Evolutionary conservation across 176 grass and related monocot genomes (phyloP).

Genomic region (Oryza coarctata): DNA sequence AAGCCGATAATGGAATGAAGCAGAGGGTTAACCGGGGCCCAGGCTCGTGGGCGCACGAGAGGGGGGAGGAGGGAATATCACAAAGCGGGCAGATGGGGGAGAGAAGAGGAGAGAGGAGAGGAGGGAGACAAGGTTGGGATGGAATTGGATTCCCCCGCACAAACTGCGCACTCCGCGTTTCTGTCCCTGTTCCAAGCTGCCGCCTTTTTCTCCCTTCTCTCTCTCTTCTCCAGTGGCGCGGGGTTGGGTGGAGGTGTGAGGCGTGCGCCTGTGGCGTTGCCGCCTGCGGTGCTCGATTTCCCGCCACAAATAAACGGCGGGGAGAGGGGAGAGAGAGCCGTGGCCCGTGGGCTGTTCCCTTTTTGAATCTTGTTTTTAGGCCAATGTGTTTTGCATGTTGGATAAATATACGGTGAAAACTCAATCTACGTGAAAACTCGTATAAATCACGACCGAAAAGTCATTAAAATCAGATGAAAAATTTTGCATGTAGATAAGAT

Average conservation of each 20-base stretch:
- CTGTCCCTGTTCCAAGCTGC: background rate
- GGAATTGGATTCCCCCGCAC: conserved; percentile 46
- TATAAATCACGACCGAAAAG: too few relatives aligned
- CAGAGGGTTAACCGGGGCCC: background rate
- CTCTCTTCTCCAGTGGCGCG: background rate
- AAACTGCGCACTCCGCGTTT: conserved; percentile 18
- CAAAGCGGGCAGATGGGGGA: background rate
- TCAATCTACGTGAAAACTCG: too few relatives aligned
- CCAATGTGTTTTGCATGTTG: too few relatives aligned
- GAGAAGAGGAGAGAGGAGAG: background rate
- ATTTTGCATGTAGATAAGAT: too few relatives aligned
- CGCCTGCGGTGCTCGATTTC: conserved; percentile 1
- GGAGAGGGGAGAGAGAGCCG: background rate
- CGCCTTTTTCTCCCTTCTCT: too few relatives aligned
- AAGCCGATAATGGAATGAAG: background rate
- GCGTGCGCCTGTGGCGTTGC: conserved; percentile 6
- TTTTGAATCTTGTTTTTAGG: conserved; percentile 10
- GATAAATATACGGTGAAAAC: too few relatives aligned
- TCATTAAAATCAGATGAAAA: too few relatives aligned
- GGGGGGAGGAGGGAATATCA: conserved; percentile 9
- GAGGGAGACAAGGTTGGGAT: background rate
- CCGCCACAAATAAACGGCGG: conserved; percentile 39
- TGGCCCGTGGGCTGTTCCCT: background rate
- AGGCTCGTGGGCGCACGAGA: background rate
- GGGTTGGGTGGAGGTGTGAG: background rate